Evolutionary conservation across 495 filamentous ascomycete genomes (phyloP), one percentile per base, ranked within the genome.

Genomic region (Podospora conica): DNA sequence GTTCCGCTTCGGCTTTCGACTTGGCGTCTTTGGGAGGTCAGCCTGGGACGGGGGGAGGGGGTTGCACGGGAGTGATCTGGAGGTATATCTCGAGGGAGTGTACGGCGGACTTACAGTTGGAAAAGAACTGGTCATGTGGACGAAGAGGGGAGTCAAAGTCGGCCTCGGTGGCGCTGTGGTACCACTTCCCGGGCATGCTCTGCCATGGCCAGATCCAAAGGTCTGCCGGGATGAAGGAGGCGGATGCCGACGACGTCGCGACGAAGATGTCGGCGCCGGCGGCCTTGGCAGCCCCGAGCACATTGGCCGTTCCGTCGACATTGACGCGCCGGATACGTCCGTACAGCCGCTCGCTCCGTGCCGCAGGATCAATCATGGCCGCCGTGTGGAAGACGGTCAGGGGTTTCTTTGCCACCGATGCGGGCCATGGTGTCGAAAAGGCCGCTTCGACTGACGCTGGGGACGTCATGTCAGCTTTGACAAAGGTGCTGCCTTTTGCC

Each of bases 311-410:
- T 63, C 87, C 87, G 25, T 82, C 81, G 31, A 88, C 76, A 74
- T 90, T 90, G 61, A 84, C 77, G n/a, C 80, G 75, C 63, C 72
- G 75, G 64, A 80, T 69, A 22, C 76, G 75, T 7, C 79, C 76
- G 59, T 86, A 83, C 28, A 82, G 76, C 12, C 71, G 65, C 55
- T 72, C 65, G 63, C 76, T 76, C 15, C 85, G 84, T 40, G 86
- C 85, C 9, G 74, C 76, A 0, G 82, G 74, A 6, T 79, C 72
- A 58, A 88, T 84, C 7, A 77, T 69, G 0, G 84, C 84, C 18
- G 85, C 85, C 1, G 82, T 86, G 72, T 87, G 85, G 69, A 82
- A 87, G 24, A 87, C 84, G 11, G 84, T 86, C 22, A 87, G 69
- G 20, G 84, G 81, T 3, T 80, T 74, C 3, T 75, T 61, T 29